Base-by-base conservation (phyloP, 1,284 basidiomycete species). In the Somion occarium region DNA sequence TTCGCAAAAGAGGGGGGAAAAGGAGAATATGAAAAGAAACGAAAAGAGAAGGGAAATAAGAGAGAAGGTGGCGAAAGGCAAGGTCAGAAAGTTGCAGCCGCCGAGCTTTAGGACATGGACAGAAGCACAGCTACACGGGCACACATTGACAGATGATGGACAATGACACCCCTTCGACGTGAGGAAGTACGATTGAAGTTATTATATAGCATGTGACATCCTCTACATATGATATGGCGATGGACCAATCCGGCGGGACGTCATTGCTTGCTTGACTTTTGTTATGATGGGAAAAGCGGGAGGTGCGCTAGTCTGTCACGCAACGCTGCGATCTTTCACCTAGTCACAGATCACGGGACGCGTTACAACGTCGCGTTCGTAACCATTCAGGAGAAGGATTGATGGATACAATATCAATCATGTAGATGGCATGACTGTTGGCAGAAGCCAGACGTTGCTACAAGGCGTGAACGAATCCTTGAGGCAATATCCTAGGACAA, bases 91-190 rank as follows among this genome's bases (percentile, higher is more conserved):
- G 48, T 15, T 34, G 48, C 49, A 48, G 38, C 37, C 44, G 38
- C 22, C 37, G 39, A 26, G 48, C n/a, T 38, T 51, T 51, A 45
- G 39, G 49, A 30, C 12, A 11, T 26, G 5, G 23, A 44, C 18
- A 50, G 46, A 34, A 45, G 50, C 53, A 52, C 57, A 53, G 55
- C 30, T 51, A 47, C 44, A 24, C 30, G 44, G 39, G 45, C 34
- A 46, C 30, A 45, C 46, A 55, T 39, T 51, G 53, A 57, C 53
- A 53, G 48, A 49, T 59, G 57, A 59, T 59, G 48, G 53, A 53
- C 54, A 55, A 34, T 34, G 30, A 15, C 15, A 15, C 15, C 7
- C 30, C 7, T 15, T 15, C 30, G 30, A 34, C 30, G 30, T 34
- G 30, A 7, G 30, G 30, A 34, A 15, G 30, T 34, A 34, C 30